Evolutionary conservation across 129 eudicot genomes (phyloP), one percentile per base, ranked within the genome.

Genomic region (Lonicera japonica): DNA sequence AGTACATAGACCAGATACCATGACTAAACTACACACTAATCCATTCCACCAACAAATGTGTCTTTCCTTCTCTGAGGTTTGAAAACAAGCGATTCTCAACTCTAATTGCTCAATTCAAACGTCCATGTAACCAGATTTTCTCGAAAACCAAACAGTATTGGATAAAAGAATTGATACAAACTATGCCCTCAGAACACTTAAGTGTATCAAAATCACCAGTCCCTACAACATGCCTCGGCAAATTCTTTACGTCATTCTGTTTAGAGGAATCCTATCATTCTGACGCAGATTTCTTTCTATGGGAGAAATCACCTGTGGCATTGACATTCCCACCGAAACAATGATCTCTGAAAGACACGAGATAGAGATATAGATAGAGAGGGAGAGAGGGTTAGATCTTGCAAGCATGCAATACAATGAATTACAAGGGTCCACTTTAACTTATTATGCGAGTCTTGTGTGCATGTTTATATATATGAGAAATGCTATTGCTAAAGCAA

Each of bases 281-380:
- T 54, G 79, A 13, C 70, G 79, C 24, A 77, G 17, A 40, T 62
- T 61, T 58, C 83, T 80, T 72, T 83, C 95, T 63, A 81, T 58
- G 1, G 92, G 89, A 43, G 94, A 70, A 45, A 90, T 86, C 17
- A 77, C 66, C 69, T 81, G 95, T 11, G 97, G 97, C 95, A 90
- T 90, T 8, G 97, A 86, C 95, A 86, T 90, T 45, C 97, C 97
- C 65, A 87, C 95, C 4, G 97, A 90, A 55, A 90, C 95, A 40
- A 90, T 90, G 63, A 90, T 86, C 84, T 90, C 97, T 90, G 95
- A 46, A 80, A 72, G 21, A n/a, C n/a, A n/a, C n/a, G n/a, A 52
- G 25, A n/a, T 38, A n/a, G 20, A 24, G 22, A 34, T 53, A n/a
- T 3, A 20, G 25, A 21, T 2, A 29, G 36, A 29, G 36, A 29